phyloP scores from a whole-genome alignment of 2,329 filamentous ascomycete species.

The Pleurostoma richardsiae region DNA sequence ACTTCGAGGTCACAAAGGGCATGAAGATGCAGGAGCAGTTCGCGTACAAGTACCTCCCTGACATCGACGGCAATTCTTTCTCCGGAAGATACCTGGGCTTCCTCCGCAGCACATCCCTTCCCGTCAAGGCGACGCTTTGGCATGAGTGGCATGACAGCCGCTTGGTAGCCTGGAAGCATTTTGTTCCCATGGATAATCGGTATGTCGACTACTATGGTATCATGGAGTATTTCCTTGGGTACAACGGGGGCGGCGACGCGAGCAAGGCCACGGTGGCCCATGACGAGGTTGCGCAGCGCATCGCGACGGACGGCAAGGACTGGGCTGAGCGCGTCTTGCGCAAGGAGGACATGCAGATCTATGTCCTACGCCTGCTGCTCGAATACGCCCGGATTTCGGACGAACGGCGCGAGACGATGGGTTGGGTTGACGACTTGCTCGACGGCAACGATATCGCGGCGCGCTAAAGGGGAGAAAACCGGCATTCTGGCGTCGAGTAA shows the following conservation, averaged over 20 bases:
- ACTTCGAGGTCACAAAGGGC: slow-evolving; percentile 34
- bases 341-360: slow-evolving; percentile 70
- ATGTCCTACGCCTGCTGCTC: slow-evolving; percentile 58
- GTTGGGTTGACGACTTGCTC: slow-evolving; percentile 48
- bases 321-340: slow-evolving; percentile 67
- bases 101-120: slow-evolving; percentile 62
- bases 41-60: slow-evolving; percentile 63
- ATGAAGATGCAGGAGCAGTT: slow-evolving; percentile 49
- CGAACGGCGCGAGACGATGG: slow-evolving; percentile 45
- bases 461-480: neutral
- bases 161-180: slow-evolving; percentile 73
- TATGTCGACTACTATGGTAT: slow-evolving; percentile 69
- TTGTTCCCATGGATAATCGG: slow-evolving; percentile 72
- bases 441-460: neutral
- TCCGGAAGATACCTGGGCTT: slow-evolving; percentile 66
- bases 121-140: slow-evolving; percentile 74
- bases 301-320: slow-evolving; percentile 59
- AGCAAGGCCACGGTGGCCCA: slow-evolving; percentile 25
- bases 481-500: too few species aligned
- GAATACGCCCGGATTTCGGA: slow-evolving; percentile 57
- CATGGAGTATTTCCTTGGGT: slow-evolving; percentile 69
- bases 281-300: slow-evolving; percentile 56
- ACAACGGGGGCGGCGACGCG: slow-evolving; percentile 27
- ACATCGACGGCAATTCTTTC: slow-evolving; percentile 72
- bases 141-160: slow-evolving; percentile 77